Percentiles rank a stretch among this genome's conserved stretches.
These are phyloP conservation scores for Aspergillus ruber DNA, from an alignment of 2,329 filamentous ascomycete species.

Conservation along the genomic window DNA sequence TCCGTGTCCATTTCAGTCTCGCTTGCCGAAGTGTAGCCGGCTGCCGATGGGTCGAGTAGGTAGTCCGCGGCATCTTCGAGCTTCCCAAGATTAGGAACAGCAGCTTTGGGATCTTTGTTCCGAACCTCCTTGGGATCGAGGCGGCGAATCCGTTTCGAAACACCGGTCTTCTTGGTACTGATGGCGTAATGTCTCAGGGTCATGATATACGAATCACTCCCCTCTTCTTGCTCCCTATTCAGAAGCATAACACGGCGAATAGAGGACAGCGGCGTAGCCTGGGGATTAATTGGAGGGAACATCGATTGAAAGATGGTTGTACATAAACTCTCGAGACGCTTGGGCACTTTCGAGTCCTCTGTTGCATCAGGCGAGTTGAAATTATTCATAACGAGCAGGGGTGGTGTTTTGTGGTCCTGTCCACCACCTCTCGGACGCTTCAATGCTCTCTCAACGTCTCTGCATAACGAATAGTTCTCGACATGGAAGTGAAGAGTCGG, in stretches of 20 bases:
- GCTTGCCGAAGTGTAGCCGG: constrained; percentile 86
- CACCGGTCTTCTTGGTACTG: constrained; percentile 75
- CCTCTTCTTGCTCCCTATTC: constrained; percentile 62
- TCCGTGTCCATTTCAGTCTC: constrained; percentile 92
- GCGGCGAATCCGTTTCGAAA: constrained; percentile 76
- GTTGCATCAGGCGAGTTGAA: constrained; percentile 61
- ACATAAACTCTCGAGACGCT: constrained; percentile 85
- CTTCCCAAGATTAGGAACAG: constrained; percentile 80
- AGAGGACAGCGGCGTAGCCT: constrained; percentile 80
- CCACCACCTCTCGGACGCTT: constrained; percentile 75
- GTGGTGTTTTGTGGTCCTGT: constrained; percentile 79
- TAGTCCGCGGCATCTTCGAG: constrained; percentile 93
- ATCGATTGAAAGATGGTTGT: constrained; percentile 94
- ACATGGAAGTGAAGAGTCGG: constrained; percentile 92
- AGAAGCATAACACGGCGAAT: constrained; percentile 86
- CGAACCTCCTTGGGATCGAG: constrained; percentile 82
- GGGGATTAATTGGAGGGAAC: constrained; percentile 91
- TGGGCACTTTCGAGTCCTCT: constrained; percentile 65
- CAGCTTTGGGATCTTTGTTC: constrained; percentile 57
- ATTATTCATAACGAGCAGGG: constrained; percentile 97
- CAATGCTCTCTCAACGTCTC: constrained; percentile 78
- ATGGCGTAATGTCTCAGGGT: constrained; percentile 94
- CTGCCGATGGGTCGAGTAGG: constrained; percentile 70
- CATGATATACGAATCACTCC: constrained; percentile 67
- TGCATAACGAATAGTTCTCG: constrained; percentile 88